phyloP scores from a whole-genome alignment of 2,329 filamentous ascomycete genomes.

The Diaporthe sp. region DNA sequence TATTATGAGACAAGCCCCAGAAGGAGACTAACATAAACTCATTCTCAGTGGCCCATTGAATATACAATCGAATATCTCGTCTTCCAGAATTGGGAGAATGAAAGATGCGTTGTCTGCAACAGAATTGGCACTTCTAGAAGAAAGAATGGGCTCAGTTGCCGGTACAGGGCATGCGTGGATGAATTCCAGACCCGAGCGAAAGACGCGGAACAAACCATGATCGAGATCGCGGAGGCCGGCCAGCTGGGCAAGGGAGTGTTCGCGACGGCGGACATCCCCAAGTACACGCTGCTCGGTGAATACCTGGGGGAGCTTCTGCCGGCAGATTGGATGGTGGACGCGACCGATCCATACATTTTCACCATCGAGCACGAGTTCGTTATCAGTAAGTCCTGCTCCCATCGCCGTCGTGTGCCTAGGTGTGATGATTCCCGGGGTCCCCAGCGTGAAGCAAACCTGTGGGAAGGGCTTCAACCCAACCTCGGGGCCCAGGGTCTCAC shows the following conservation, averaged over 20 bases:
- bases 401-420: neutral
- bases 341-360: neutral
- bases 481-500: neutral
- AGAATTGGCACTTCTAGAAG: neutral
- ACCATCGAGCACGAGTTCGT: neutral
- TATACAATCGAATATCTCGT: neutral
- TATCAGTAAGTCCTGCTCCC: neutral
- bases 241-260: conserved; percentile 14
- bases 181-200: fast-evolving
- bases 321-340: fast-evolving
- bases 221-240: neutral
- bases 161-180: neutral
- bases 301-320: conserved; percentile 25
- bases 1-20: fast-evolving
- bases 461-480: neutral
- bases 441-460: neutral
- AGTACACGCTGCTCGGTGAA: conserved; percentile 1
- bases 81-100: neutral
- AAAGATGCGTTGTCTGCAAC: neutral
- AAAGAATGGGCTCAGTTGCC: fast-evolving
- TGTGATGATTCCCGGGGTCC: neutral
- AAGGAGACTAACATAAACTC: neutral
- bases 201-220: neutral
- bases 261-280: neutral
- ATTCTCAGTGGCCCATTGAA: neutral